A percentile compares a stretch with the other conserved stretches of the same genome.
These are phyloP conservation scores for Clitopilus hobsonii DNA, from an alignment of 768 basidiomycete genomes.

Conservation along the genomic window DNA sequence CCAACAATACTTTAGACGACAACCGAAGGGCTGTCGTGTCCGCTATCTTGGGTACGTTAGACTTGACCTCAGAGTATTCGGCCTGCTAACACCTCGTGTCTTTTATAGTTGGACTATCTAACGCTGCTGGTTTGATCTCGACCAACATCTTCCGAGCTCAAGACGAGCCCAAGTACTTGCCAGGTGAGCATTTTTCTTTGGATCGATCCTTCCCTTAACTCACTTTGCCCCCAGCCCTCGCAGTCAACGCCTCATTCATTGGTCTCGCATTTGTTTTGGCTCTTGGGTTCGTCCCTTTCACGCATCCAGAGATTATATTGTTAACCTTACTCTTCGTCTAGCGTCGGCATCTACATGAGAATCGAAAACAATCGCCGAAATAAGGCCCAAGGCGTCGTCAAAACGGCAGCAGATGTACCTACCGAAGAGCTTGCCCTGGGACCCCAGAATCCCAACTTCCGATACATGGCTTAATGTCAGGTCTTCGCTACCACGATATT, in stretches of 20 bases:
- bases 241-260: constrained; percentile 42
- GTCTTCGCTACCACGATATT: no score
- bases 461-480: constrained; percentile 43
- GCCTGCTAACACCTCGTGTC: neutral
- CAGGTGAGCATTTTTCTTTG: constrained; percentile 9
- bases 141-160: constrained; percentile 48
- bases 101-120: constrained; percentile 39
- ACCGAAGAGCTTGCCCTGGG: constrained; percentile 40
- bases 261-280: constrained; percentile 41
- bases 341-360: constrained; percentile 45
- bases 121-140: constrained; percentile 44
- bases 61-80: neutral
- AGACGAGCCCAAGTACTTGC: constrained; percentile 46
- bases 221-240: constrained; percentile 36
- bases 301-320: constrained; percentile 2
- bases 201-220: neutral
- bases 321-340: constrained; percentile 7
- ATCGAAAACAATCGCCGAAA: constrained; percentile 42
- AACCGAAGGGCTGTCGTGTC: constrained; percentile 44
- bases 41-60: constrained; percentile 38
- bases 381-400: constrained; percentile 30
- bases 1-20: constrained; percentile 46
- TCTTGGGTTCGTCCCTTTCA: constrained; percentile 22
- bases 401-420: constrained; percentile 38
- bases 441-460: constrained; percentile 34